Base-by-base conservation (phyloP, 805 yeast genomes). In the Metschnikowia kunwiensis region DNA sequence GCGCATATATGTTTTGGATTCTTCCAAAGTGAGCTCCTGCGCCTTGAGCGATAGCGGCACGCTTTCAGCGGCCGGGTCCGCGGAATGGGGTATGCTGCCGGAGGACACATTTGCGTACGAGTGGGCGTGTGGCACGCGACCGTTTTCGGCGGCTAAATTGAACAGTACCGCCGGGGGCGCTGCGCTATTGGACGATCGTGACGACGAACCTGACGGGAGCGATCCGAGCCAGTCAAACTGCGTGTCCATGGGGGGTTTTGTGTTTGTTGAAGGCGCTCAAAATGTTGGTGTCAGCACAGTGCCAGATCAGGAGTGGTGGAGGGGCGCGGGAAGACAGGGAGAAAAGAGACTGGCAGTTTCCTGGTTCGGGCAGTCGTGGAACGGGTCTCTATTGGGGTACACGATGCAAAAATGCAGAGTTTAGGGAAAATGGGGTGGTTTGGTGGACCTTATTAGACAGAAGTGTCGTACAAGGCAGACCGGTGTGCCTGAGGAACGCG, bases 1-100 rank as follows among this genome's bases (percentile, higher is more conserved):
- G 47, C 96, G 70, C 49, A 91, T 75, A 59, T 91, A 91, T 1
- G 96, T 84, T 51, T 82, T 78, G 9, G 79, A 75, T 59, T 91
- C 98, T 38, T 82, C 84, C 13, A 72, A 71, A 0, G 95, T 75
- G 30, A 91, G 70, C 40, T 86, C 86, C 30, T 72, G 75, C 1
- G 77, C 72, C 1, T 80, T 68, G n/a, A 85, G 61, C 2, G 87
- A 76, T 33, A 84, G 58, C 0, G 89, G 86, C 2, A 79, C 72
- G 8, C 63, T 48, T 7, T 63, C 43, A 30, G 74, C 77, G 25
- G 63, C 18, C 22, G 30, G n/a, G 12, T 30, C 12, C 12, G 2
- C n/a, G n/a, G n/a, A n/a, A n/a, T n/a, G n/a, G n/a, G 34, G 16
- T 14, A 51, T 33, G 28, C 43, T 43, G 16, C 45, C 55, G n/a